Percentiles rank a stretch among this genome's conserved stretches.
These are phyloP conservation scores for Jacaranda copaia DNA, from an alignment of 257 asterid genomes.

Conservation along the genomic window DNA sequence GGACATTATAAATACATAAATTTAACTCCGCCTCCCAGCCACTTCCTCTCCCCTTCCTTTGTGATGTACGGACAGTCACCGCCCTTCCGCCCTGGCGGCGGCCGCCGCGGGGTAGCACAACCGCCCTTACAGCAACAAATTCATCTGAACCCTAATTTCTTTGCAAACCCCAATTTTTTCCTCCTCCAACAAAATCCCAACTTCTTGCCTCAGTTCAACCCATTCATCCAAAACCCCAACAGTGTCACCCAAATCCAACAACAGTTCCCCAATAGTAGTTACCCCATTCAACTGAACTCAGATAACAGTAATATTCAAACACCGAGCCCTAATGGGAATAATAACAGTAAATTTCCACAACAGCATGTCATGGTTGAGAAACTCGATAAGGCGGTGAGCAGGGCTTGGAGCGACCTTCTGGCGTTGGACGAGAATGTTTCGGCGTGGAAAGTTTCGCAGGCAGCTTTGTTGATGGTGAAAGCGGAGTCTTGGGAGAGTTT, in stretches of 20 bases:
- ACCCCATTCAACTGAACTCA: slow-evolving; percentile 34
- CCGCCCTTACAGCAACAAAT: slow-evolving; percentile 42
- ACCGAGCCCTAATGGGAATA: slow-evolving; percentile 27
- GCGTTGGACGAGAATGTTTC: slow-evolving; percentile 61
- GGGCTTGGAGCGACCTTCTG: slow-evolving; percentile 57
- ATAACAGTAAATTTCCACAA: slow-evolving; percentile 33
- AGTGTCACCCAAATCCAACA: slow-evolving; percentile 37
- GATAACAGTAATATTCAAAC: slow-evolving; percentile 31
- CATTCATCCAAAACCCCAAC: slow-evolving; percentile 56
- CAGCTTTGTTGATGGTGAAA: slow-evolving; percentile 60
- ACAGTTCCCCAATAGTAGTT: slow-evolving; percentile 38
- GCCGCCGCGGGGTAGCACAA: slow-evolving; percentile 44
- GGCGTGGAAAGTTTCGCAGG: slow-evolving; percentile 87
- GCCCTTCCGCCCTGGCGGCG: slow-evolving; percentile 45
- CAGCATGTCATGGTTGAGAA: slow-evolving; percentile 48
- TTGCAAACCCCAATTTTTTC: slow-evolving; percentile 41
- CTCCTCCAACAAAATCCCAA: slow-evolving; percentile 41
- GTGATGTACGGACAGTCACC: slow-evolving; percentile 41
- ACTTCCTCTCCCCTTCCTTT: no score
- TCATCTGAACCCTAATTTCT: slow-evolving; percentile 44
- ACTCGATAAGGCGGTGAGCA: slow-evolving; percentile 63
- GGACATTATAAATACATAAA: no score
- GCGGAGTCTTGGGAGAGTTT: slow-evolving; percentile 87
- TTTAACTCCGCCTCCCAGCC: no score
- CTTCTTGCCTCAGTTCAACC: slow-evolving; percentile 40